phyloP scores from a whole-genome alignment of 75 land plant species.

The Selaginella moellendorffii region DNA sequence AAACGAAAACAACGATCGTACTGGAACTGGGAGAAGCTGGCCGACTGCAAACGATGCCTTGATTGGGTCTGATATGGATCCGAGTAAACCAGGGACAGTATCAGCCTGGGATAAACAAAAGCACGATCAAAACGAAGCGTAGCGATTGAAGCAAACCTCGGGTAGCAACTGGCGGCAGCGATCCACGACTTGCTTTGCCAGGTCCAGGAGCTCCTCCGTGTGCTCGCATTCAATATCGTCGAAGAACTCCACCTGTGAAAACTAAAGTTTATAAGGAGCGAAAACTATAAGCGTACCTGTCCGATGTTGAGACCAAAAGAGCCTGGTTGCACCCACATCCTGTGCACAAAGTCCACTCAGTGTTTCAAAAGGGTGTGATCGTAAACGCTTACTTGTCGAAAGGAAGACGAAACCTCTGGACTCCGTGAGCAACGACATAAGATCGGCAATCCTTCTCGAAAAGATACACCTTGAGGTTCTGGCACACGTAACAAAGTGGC shows the following conservation, averaged over 20 bases:
- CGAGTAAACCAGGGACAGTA: constrained; percentile 12
- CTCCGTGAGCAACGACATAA: constrained; percentile 13
- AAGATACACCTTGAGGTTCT: constrained; percentile 13
- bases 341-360: too few species aligned
- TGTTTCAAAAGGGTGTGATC: too few species aligned
- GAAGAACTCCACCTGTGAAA: constrained; percentile 15
- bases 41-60: constrained; percentile 16
- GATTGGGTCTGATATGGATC: constrained; percentile 11
- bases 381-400: not conserved
- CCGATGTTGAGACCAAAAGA: constrained; percentile 18
- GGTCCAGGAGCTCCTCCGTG: constrained; percentile 4
- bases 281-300: constrained; percentile 18
- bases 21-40: constrained; percentile 15
- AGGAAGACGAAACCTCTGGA: constrained; percentile 9
- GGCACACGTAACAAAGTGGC: not conserved
- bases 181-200: constrained; percentile 12
- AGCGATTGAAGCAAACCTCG: constrained; percentile 6
- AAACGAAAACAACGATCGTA: not conserved
- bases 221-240: constrained; percentile 12
- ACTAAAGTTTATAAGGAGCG: not conserved
- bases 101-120: constrained; percentile 3
- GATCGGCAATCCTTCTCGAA: constrained; percentile 18
- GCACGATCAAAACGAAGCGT: not conserved
- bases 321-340: constrained; percentile 16
- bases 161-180: constrained; percentile 10